Evolutionary conservation across 768 basidiomycete species (phyloP).

Genomic region (Macrolepiota albuminosa): DNA sequence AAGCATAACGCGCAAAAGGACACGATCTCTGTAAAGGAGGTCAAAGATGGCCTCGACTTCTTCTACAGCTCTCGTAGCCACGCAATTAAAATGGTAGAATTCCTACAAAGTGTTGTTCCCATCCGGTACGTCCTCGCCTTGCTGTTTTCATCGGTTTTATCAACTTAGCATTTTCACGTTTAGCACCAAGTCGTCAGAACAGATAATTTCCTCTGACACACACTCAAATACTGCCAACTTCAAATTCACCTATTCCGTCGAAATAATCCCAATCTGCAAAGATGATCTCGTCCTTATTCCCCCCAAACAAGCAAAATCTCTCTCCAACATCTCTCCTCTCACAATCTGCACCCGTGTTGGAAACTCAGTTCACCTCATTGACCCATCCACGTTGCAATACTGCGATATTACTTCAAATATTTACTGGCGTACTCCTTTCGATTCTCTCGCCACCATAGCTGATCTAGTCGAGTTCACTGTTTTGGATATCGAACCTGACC

Average conservation of each 20-base stretch:
- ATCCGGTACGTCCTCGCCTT: slow-evolving; percentile 52
- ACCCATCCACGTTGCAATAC: slow-evolving; percentile 79
- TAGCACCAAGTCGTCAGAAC: slow-evolving; percentile 92
- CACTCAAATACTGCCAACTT: slow-evolving; percentile 92
- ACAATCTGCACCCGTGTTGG: slow-evolving; percentile 89
- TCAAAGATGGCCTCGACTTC: slow-evolving; percentile 92
- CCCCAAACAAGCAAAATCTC: slow-evolving; percentile 68
- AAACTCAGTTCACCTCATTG: slow-evolving; percentile 86
- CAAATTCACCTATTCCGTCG: slow-evolving; percentile 97
- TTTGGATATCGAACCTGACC: slow-evolving; percentile 86
- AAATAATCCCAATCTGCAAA: slow-evolving; percentile 96
- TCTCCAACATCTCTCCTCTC: slow-evolving; percentile 87
- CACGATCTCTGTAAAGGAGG: slow-evolving; percentile 90
- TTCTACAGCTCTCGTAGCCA: slow-evolving; percentile 90
- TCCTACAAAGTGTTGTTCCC: slow-evolving; percentile 83
- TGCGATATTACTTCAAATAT: slow-evolving; percentile 73
- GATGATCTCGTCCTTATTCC: slow-evolving; percentile 95
- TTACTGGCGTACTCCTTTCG: slow-evolving; percentile 93
- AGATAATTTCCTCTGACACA: slow-evolving; percentile 88
- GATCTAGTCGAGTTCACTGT: slow-evolving; percentile 95
- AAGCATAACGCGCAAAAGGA: slow-evolving; percentile 97
- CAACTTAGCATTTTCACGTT: neutral
- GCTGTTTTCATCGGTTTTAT: neutral
- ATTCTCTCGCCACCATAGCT: slow-evolving; percentile 72
- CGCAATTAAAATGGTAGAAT: slow-evolving; percentile 96